Percentiles rank a stretch among this genome's conserved stretches.
Conservation (phyloP, 139 green algal genomes). For the Micractinium conductrix region DNA sequence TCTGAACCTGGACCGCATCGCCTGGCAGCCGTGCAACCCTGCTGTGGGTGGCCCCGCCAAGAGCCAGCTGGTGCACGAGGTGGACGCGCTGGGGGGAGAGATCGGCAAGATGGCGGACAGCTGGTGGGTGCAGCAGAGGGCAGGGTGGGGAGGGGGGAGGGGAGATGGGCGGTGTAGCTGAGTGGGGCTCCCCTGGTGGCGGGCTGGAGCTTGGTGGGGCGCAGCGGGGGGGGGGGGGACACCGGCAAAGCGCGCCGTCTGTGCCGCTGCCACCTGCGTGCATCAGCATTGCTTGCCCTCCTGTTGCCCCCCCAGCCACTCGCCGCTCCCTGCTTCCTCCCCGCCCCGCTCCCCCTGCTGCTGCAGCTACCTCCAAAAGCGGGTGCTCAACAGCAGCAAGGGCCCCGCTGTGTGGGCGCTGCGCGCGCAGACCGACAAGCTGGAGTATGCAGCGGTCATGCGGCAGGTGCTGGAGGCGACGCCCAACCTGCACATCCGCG, state of each 20-base stretch:
- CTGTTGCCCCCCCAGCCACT: neutral
- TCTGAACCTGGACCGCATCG: constrained; percentile 94
- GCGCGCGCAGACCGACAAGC: constrained; percentile 98
- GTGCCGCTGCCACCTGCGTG: too few relatives aligned
- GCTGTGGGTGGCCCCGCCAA: constrained; percentile 92
- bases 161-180: too few relatives aligned
- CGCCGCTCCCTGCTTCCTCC: neutral
- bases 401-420: constrained; percentile 98
- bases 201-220: neutral
- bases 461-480: constrained; percentile 78
- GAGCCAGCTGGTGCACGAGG: constrained; percentile 95
- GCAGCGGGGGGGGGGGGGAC: too few relatives aligned
- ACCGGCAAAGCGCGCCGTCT: too few relatives aligned
- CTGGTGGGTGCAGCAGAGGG: constrained; percentile 66
- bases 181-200: too few relatives aligned
- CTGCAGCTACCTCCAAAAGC: constrained; percentile 83
- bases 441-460: constrained; percentile 86
- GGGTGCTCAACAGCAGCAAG: constrained; percentile 95
- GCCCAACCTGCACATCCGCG: constrained; percentile 87
- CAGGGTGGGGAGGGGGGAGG: too few relatives aligned
- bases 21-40: constrained; percentile 96
- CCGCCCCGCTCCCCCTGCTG: neutral
- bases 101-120: constrained; percentile 96
- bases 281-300: too few relatives aligned
- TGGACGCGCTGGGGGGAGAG: constrained; percentile 95